Conservation (phyloP, 768 basidiomycete species). For the Pleurotus pulmonarius region DNA sequence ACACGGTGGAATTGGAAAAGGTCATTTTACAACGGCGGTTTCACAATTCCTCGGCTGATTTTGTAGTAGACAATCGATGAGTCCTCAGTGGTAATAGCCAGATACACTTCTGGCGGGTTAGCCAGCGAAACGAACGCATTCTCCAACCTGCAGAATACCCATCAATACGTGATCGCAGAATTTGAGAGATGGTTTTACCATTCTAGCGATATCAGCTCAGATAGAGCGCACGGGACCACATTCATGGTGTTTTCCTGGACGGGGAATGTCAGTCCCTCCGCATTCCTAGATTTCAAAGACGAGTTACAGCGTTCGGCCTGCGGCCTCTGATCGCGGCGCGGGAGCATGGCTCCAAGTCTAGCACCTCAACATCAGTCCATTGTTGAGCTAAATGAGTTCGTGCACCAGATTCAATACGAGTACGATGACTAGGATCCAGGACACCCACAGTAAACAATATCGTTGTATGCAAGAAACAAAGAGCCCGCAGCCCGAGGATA, state of each 20-base stretch:
- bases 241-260: background rate
- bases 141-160: constrained; percentile 43
- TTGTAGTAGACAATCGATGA: constrained; percentile 86
- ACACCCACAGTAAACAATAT: constrained; percentile 54
- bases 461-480: constrained; percentile 76
- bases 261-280: background rate
- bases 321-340: constrained; percentile 60
- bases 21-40: constrained; percentile 51
- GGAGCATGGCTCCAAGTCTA: constrained; percentile 30
- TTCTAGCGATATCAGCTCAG: background rate
- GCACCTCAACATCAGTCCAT: constrained; percentile 59
- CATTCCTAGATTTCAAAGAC: background rate
- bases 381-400: constrained; percentile 51
- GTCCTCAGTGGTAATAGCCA: constrained; percentile 74
- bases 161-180: background rate
- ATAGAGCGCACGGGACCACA: constrained; percentile 1
- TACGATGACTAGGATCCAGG: background rate
- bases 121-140: constrained; percentile 51
- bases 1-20: background rate
- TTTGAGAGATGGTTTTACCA: background rate
- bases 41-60: constrained; percentile 71
- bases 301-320: constrained; percentile 46
- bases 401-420: too few relatives aligned
- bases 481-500: constrained; percentile 61
- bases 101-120: constrained; percentile 47